These are phyloP conservation scores for Panaeolus cyanescens DNA, from an alignment of 768 basidiomycete species.

Conservation along the genomic window DNA sequence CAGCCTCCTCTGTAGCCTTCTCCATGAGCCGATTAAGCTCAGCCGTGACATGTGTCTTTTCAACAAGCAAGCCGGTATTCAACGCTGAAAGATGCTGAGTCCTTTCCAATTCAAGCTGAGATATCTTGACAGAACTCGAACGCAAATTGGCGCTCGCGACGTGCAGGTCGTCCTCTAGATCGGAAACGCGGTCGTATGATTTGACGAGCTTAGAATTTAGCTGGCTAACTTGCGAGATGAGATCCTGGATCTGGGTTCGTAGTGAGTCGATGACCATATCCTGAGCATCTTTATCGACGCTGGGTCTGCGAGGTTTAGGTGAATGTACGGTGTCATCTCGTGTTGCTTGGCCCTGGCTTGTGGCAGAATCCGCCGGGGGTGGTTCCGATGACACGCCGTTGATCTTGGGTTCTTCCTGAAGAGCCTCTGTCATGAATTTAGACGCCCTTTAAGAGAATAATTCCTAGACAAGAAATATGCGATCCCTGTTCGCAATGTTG, in stretches of 20 bases:
- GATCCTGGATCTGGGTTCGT: constrained; percentile 79
- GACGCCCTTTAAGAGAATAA: not conserved
- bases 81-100: constrained; percentile 87
- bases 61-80: constrained; percentile 90
- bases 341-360: not conserved
- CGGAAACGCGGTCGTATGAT: constrained; percentile 89
- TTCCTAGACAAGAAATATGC: not conserved
- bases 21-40: constrained; percentile 95
- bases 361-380: not conserved
- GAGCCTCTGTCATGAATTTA: constrained; percentile 3
- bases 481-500: not conserved
- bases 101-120: constrained; percentile 82
- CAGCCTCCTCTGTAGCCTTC: constrained; percentile 92
- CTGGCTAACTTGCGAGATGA: constrained; percentile 87
- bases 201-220: constrained; percentile 92
- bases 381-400: not conserved
- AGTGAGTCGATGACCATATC: constrained; percentile 81
- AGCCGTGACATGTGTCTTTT: constrained; percentile 84
- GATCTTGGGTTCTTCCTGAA: constrained; percentile 2
- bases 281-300: constrained; percentile 64
- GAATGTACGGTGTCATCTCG: not conserved
- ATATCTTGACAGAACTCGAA: constrained; percentile 63
- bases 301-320: constrained; percentile 3
- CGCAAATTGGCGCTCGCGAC: constrained; percentile 61
- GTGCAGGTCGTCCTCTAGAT: constrained; percentile 90